A percentile compares a stretch with the other conserved stretches of the same genome.
These are phyloP conservation scores for Fraxinus quadrangulata DNA, from an alignment of 257 asterid species.

Conservation along the genomic window DNA sequence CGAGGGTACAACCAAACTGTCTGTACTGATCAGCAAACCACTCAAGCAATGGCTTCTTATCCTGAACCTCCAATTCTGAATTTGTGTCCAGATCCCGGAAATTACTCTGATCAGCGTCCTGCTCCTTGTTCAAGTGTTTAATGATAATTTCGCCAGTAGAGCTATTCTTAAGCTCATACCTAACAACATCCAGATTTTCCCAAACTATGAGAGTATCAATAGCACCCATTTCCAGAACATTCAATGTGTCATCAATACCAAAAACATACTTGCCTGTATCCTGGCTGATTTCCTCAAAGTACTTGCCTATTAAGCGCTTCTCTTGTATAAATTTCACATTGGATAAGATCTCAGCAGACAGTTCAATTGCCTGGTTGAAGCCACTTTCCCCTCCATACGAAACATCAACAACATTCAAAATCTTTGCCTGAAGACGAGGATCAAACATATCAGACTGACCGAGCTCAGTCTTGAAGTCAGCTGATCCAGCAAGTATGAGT, in stretches of 20 bases:
- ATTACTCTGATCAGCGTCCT: constrained; percentile 22
- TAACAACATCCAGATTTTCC: constrained; percentile 23
- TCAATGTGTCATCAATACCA: constrained; percentile 29
- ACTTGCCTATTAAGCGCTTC: constrained; percentile 24
- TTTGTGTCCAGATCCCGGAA: constrained; percentile 22
- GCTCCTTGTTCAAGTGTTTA: constrained; percentile 27
- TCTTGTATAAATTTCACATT: constrained; percentile 32
- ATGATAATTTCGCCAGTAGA: constrained; percentile 10
- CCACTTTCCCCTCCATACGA: constrained; percentile 29
- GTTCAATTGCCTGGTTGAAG: constrained; percentile 26
- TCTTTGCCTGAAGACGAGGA: constrained; percentile 26
- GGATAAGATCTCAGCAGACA: constrained; percentile 26
- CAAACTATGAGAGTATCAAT: constrained; percentile 28
- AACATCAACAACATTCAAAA: constrained; percentile 26
- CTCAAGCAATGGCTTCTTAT: constrained; percentile 22
- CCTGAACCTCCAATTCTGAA: constrained; percentile 28
- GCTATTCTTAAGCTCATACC: constrained; percentile 27
- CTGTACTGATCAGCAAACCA: constrained; percentile 28
- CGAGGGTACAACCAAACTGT: constrained; percentile 29
- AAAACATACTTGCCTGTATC: constrained; percentile 25
- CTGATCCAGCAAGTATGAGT: constrained; percentile 27
- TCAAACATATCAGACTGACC: constrained; percentile 29
- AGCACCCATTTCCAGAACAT: constrained; percentile 30
- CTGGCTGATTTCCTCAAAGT: constrained; percentile 28
- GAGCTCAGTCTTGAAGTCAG: constrained; percentile 29